phyloP scores from a whole-genome alignment of 192 early-diverging fungal genomes.

The Jimgerdemannia flammicorona region DNA sequence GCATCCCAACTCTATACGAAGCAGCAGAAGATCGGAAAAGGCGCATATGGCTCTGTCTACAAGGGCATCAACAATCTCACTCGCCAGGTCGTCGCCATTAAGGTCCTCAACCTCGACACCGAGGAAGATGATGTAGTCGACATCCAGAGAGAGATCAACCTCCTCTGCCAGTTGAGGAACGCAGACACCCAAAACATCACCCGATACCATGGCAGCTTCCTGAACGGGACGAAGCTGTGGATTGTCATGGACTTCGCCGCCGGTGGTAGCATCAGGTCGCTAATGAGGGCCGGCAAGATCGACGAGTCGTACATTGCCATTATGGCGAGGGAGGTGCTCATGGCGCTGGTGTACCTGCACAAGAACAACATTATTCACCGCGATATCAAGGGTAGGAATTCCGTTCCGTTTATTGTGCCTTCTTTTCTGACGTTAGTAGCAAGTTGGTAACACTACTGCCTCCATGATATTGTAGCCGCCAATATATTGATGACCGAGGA shows the following conservation, averaged over 20 bases:
- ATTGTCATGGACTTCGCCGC: slow-evolving; percentile 98
- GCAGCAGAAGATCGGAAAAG: slow-evolving; percentile 55
- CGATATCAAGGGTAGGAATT: slow-evolving; percentile 81
- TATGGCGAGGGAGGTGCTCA: slow-evolving; percentile 84
- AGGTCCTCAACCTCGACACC: slow-evolving; percentile 95
- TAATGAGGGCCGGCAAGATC: slow-evolving; percentile 78
- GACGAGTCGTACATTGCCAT: slow-evolving; percentile 89
- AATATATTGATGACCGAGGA: slow-evolving; percentile 89
- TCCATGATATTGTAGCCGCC: slow-evolving; percentile 42
- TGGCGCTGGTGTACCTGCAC: slow-evolving; percentile 90
- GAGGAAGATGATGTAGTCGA: slow-evolving; percentile 95
- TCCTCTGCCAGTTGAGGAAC: slow-evolving; percentile 78
- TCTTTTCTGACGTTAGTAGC: neutral
- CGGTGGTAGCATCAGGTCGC: slow-evolving; percentile 83
- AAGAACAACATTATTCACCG: slow-evolving; percentile 94
- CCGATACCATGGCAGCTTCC: slow-evolving; percentile 85
- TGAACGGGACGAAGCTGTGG: slow-evolving; percentile 94
- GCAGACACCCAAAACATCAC: slow-evolving; percentile 90
- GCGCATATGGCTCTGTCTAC: slow-evolving; percentile 71
- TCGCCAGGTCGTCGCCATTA: slow-evolving; percentile 87
- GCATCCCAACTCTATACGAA: slow-evolving; percentile 41
- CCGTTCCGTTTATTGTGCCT: neutral
- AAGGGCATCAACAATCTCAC: slow-evolving; percentile 74
- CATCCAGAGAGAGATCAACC: slow-evolving; percentile 90
- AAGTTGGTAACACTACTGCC: neutral